Conservation (phyloP, 805 yeast genomes). For the Isabelozyma heimii region DNA sequence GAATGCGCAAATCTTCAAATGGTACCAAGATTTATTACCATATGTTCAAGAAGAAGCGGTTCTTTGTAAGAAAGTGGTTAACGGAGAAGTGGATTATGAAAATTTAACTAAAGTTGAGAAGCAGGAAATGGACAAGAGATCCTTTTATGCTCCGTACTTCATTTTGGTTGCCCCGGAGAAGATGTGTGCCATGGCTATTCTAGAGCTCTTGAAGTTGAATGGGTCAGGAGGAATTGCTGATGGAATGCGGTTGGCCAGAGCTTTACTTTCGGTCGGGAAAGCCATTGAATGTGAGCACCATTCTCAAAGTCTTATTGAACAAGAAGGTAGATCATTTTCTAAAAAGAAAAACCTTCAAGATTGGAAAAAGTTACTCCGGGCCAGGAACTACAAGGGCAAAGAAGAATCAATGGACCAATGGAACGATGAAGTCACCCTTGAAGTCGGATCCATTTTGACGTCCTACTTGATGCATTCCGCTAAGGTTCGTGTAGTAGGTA, state of each 20-base stretch:
- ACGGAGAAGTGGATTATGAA: constrained; percentile 17
- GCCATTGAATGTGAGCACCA: constrained; percentile 84
- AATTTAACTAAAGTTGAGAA: constrained; percentile 15
- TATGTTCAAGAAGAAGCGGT: constrained; percentile 64
- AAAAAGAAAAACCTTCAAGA: constrained; percentile 46
- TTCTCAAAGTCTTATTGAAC: constrained; percentile 59
- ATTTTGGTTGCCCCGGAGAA: constrained; percentile 73
- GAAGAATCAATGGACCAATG: constrained; percentile 11
- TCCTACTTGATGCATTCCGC: constrained; percentile 80
- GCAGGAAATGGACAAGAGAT: constrained; percentile 35
- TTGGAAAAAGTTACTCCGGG: constrained; percentile 43
- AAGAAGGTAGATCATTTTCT: constrained; percentile 51
- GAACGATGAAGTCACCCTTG: constrained; percentile 41
- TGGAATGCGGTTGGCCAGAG: constrained; percentile 82
- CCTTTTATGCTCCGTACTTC: constrained; percentile 74
- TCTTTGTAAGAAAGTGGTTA: constrained; percentile 47
- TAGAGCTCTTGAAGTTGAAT: constrained; percentile 74
- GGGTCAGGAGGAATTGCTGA: constrained; percentile 60
- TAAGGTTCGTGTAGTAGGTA: constrained; percentile 72
- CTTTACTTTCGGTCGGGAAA: constrained; percentile 76
- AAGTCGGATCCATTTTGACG: constrained; percentile 77
- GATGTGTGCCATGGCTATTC: constrained; percentile 77
- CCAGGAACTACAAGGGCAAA: constrained; percentile 10
- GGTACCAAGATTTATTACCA: constrained; percentile 78
- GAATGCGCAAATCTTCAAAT: constrained; percentile 75